phyloP scores from a whole-genome alignment of 768 basidiomycete genomes.

The Suillus discolor region DNA sequence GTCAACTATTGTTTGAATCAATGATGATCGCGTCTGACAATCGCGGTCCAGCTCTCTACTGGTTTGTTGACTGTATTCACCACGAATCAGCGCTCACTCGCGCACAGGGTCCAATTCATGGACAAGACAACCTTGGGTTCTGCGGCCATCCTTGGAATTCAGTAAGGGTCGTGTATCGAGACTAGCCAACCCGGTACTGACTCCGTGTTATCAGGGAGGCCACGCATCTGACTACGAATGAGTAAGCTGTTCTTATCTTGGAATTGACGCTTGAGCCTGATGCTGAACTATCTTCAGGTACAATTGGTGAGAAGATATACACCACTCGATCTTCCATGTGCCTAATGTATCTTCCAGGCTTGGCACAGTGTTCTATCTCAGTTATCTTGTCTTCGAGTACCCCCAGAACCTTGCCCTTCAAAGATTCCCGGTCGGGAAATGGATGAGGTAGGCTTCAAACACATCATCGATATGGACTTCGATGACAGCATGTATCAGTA shows the following conservation, averaged over 20 bases:
- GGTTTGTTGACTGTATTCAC: slow-evolving; percentile 32
- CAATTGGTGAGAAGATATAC: slow-evolving; percentile 7
- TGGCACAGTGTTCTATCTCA: slow-evolving; percentile 67
- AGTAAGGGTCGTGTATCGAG: slow-evolving; percentile 34
- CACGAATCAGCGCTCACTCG: neutral
- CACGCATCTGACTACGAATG: slow-evolving; percentile 61
- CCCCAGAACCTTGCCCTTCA: slow-evolving; percentile 69
- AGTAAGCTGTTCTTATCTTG: slow-evolving; percentile 39
- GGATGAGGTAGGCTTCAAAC: slow-evolving; percentile 58
- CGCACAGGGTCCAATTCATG: slow-evolving; percentile 67
- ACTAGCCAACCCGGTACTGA: neutral
- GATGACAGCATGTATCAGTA: slow-evolving; percentile 32
- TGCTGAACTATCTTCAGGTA: neutral
- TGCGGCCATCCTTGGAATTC: slow-evolving; percentile 65
- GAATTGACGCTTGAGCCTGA: neutral
- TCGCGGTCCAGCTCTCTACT: slow-evolving; percentile 46
- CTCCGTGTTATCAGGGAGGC: slow-evolving; percentile 41
- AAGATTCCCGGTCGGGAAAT: slow-evolving; percentile 70
- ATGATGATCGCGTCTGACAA: neutral
- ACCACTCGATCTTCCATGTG: neutral
- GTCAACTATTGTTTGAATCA: slow-evolving; percentile 24
- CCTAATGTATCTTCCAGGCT: slow-evolving; percentile 29
- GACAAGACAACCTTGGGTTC: slow-evolving; percentile 68
- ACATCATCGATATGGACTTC: neutral
- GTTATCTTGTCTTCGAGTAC: slow-evolving; percentile 58